These are phyloP conservation scores for Vitis amurensis DNA, from an alignment of 164 flowering plant species.

Conservation along the genomic window DNA sequence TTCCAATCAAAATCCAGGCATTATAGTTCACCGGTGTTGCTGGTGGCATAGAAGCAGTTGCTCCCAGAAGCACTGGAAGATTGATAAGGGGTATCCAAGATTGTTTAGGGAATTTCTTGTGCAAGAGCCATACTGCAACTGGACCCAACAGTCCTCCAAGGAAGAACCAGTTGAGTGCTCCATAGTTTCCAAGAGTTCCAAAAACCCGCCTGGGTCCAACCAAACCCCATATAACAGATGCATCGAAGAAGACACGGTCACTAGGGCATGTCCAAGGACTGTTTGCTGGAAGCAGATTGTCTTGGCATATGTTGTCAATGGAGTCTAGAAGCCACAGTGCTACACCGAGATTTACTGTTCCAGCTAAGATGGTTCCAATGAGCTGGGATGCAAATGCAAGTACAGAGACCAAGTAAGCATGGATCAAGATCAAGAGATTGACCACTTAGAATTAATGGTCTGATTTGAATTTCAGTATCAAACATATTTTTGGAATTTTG, in stretches of 20 bases:
- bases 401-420: no score
- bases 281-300: neutral
- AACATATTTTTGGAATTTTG: no score
- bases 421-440: no score
- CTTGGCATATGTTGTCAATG: slow-evolving; percentile 1
- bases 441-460: no score
- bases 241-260: neutral
- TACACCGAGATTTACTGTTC: neutral
- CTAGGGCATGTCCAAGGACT: slow-evolving; percentile 11
- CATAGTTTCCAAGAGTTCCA: slow-evolving; percentile 20
- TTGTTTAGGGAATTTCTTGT: slow-evolving; percentile 22
- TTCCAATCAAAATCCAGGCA: slow-evolving; percentile 22
- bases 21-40: slow-evolving; percentile 34
- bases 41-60: slow-evolving; percentile 26
- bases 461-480: no score
- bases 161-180: slow-evolving; percentile 29
- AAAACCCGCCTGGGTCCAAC: slow-evolving; percentile 9
- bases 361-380: slow-evolving; percentile 1
- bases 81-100: slow-evolving; percentile 23
- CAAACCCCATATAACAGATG: neutral
- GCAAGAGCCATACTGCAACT: slow-evolving; percentile 22
- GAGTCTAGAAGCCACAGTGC: slow-evolving; percentile 9
- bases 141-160: slow-evolving; percentile 23
- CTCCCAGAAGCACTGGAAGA: slow-evolving; percentile 30
- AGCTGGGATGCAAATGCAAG: neutral